Evolutionary conservation across 2,329 filamentous ascomycete genomes (phyloP).

Genomic region (Verticillium tricorpus): DNA sequence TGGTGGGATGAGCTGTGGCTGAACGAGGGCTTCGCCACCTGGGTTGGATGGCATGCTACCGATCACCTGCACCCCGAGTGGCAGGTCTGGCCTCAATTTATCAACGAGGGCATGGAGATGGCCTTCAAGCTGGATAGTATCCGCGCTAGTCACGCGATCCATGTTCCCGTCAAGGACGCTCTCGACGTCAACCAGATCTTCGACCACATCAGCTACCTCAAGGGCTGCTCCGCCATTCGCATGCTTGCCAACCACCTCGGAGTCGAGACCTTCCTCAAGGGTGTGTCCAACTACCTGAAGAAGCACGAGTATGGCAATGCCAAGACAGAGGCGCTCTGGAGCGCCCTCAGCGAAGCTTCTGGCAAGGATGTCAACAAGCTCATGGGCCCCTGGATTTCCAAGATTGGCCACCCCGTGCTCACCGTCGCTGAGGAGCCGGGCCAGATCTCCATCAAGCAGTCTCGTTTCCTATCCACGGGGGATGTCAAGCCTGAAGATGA

Average conservation of each 20-base stretch:
- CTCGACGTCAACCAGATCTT: conserved; percentile 95
- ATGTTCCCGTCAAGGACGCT: conserved; percentile 89
- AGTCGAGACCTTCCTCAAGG: conserved; percentile 81
- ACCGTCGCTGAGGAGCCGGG: conserved; percentile 80
- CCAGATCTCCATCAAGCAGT: conserved; percentile 78
- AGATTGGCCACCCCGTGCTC: conserved; percentile 90
- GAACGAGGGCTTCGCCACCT: conserved; percentile 95
- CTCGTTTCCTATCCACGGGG: conserved; percentile 84
- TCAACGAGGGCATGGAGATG: conserved; percentile 89
- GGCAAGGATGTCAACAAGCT: conserved; percentile 80
- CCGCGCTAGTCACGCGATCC: conserved; percentile 89
- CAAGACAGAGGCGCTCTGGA: conserved; percentile 88
- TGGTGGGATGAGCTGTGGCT: conserved; percentile 95
- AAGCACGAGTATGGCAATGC: conserved; percentile 85
- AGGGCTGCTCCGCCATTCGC: conserved; percentile 92
- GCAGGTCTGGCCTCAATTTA: conserved; percentile 97
- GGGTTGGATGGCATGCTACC: conserved; percentile 92
- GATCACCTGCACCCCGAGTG: conserved; percentile 93
- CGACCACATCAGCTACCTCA: conserved; percentile 92
- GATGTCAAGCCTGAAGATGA: conserved; percentile 91
- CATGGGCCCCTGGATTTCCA: conserved; percentile 93
- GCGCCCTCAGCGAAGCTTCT: conserved; percentile 79
- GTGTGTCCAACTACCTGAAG: conserved; percentile 86
- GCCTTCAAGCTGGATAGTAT: conserved; percentile 88
- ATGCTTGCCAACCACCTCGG: conserved; percentile 93